Percentiles rank a stretch among this genome's conserved stretches.
These are phyloP conservation scores for Cyamopsis tetragonoloba DNA, from an alignment of 306 rosid species.

Conservation along the genomic window DNA sequence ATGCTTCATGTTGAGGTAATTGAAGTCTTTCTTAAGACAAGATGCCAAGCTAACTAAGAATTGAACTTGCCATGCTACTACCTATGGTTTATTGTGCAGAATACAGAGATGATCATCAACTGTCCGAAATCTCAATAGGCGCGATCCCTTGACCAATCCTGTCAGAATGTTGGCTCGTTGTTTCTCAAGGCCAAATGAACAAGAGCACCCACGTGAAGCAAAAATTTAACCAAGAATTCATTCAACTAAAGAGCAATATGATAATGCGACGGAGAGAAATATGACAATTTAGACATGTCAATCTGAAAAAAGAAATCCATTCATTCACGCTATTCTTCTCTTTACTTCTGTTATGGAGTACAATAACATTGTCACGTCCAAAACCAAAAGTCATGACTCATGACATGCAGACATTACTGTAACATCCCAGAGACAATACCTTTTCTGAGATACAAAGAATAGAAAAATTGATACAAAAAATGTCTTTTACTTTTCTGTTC, in stretches of 20 bases:
- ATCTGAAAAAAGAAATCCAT: neutral
- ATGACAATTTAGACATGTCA: neutral
- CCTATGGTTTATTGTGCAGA: neutral
- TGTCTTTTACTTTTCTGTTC: neutral
- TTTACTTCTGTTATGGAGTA: constrained; percentile 15
- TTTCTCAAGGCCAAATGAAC: neutral
- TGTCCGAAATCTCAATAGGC: neutral
- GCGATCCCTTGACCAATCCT: neutral
- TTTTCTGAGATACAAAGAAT: constrained; percentile 32
- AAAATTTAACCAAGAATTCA: neutral
- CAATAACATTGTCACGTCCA: constrained; percentile 17
- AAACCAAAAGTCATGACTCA: constrained; percentile 12
- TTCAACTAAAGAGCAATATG: constrained; percentile 10
- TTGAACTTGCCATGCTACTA: neutral
- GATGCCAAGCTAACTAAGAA: neutral
- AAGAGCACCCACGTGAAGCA: neutral
- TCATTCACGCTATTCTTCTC: neutral
- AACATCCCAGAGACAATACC: constrained; percentile 33
- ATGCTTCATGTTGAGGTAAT: neutral
- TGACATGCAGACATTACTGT: constrained; percentile 22
- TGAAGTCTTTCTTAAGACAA: neutral
- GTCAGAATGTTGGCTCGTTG: neutral
- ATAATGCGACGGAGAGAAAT: no score
- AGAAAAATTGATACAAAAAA: constrained; percentile 20
- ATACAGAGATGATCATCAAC: neutral